Evolutionary conservation across 305 asterid genomes (phyloP).

Genomic region (Fraxinus paxiana): DNA sequence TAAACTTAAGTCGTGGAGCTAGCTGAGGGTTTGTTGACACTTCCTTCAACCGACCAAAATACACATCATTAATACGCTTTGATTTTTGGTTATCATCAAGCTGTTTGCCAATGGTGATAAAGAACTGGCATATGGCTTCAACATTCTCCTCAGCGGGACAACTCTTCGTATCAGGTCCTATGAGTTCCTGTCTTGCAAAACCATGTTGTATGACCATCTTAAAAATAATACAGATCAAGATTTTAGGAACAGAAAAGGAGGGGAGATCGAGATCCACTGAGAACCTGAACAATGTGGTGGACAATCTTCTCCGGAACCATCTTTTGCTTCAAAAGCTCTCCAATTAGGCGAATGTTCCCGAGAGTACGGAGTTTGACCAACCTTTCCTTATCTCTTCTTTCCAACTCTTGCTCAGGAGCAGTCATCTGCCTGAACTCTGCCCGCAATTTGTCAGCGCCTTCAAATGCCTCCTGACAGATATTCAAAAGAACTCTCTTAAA

Average conservation of each 20-base stretch:
- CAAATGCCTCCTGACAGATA: conserved; percentile 88
- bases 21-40: conserved; percentile 68
- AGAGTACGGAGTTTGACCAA: conserved; percentile 72
- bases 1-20: conserved; percentile 64
- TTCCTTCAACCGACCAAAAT: conserved; percentile 68
- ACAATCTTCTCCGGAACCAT: conserved; percentile 91
- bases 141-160: conserved; percentile 86
- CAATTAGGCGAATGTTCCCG: conserved; percentile 90
- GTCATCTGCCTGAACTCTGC: conserved; percentile 72
- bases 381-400: conserved; percentile 79
- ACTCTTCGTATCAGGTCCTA: conserved; percentile 43
- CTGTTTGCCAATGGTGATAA: conserved; percentile 86
- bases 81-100: conserved; percentile 80
- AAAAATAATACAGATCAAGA: neutral
- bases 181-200: conserved; percentile 29
- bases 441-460: conserved; percentile 75
- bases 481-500: conserved; percentile 78
- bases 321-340: conserved; percentile 91
- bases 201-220: neutral
- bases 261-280: conserved; percentile 9
- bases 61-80: conserved; percentile 58
- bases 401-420: conserved; percentile 77
- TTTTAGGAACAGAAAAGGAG: neutral
- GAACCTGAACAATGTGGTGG: conserved; percentile 93
- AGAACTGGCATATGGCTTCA: conserved; percentile 95